These are phyloP conservation scores for Aspergillus fijiensis DNA, from an alignment of 2,329 filamentous ascomycete genomes.

Conservation along the genomic window DNA sequence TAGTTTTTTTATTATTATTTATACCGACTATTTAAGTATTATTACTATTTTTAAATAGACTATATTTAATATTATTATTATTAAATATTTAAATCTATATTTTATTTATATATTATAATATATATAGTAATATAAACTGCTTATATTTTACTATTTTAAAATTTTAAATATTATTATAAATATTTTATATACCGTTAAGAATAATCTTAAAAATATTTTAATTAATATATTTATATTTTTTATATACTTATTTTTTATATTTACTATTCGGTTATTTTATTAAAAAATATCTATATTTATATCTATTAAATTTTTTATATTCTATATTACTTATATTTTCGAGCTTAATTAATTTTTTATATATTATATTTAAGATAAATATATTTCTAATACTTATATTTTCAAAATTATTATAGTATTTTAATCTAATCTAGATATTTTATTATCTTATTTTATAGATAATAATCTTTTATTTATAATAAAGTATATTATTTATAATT, in stretches of 20 bases:
- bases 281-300: neutral
- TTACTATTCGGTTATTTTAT: no score
- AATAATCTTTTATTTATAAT: no score
- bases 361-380: no score
- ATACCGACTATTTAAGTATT: neutral
- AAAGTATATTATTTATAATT: no score
- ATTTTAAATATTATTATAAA: neutral
- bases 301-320: neutral
- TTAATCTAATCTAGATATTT: no score
- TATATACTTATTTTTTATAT: neutral
- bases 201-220: neutral
- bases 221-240: neutral
- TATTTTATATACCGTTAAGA: neutral
- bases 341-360: neutral
- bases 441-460: no score
- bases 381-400: no score
- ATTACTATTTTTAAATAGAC: neutral
- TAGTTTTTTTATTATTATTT: neutral
- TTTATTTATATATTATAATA: neutral
- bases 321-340: neutral
- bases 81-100: neutral
- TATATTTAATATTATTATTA: neutral
- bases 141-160: neutral
- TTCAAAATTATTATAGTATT: no score
- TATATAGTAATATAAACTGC: neutral